These are phyloP conservation scores for Phytophthora citrophthora DNA, from an alignment of 352 stramenopile genomes.

Conservation along the genomic window DNA sequence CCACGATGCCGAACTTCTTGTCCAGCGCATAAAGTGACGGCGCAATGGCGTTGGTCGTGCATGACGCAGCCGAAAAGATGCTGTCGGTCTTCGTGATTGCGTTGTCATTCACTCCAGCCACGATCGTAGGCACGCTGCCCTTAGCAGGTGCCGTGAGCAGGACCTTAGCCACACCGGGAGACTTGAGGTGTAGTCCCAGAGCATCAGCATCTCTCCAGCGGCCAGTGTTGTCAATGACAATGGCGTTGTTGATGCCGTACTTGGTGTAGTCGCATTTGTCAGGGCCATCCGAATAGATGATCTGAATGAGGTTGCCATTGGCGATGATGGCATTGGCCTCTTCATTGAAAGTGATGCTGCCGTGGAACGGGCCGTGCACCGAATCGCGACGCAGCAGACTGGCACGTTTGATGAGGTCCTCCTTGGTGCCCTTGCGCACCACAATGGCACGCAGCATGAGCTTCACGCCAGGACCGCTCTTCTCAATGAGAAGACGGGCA, in stretches of 20 bases:
- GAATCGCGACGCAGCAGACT: constrained; percentile 87
- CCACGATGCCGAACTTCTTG: constrained; percentile 83
- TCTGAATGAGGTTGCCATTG: constrained; percentile 89
- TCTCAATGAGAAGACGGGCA: constrained; percentile 82
- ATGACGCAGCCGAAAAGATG: constrained; percentile 85
- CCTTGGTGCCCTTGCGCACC: constrained; percentile 83
- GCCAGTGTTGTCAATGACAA: constrained; percentile 92
- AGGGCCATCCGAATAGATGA: constrained; percentile 84
- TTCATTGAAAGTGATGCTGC: constrained; percentile 86
- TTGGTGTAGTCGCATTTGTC: constrained; percentile 90
- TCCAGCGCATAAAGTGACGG: constrained; percentile 77
- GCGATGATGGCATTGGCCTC: constrained; percentile 88
- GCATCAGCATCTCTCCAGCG: constrained; percentile 77
- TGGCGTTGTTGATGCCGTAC: constrained; percentile 87
- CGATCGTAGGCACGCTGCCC: constrained; percentile 75
- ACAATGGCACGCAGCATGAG: constrained; percentile 91
- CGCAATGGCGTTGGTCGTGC: constrained; percentile 88
- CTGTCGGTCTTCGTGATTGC: constrained; percentile 56
- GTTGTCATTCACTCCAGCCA: constrained; percentile 83
- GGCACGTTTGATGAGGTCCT: constrained; percentile 84
- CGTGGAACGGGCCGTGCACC: constrained; percentile 84
- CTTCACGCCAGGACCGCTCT: constrained; percentile 85
- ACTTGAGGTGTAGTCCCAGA: constrained; percentile 77
- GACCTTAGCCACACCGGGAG: constrained; percentile 78
- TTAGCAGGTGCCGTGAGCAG: constrained; percentile 83